Evolutionary conservation across 805 yeast genomes (phyloP).

Genomic region (Priceomyces melissophilus): DNA sequence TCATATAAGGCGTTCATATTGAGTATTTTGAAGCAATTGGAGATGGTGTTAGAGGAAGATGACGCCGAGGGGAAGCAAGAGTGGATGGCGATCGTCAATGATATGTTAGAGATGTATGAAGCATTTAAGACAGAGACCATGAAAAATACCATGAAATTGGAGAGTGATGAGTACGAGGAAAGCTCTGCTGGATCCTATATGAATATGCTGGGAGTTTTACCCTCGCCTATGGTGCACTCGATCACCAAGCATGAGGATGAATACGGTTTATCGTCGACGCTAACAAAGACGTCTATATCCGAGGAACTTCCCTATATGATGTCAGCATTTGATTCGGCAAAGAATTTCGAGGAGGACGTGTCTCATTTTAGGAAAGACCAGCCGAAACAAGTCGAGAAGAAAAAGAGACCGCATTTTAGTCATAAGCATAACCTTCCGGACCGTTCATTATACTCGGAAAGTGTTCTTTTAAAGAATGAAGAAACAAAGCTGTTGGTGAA

Average conservation of each 20-base stretch:
- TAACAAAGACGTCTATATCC: conserved; percentile 51
- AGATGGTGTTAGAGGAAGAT: conserved; percentile 48
- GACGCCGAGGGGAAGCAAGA: conserved; percentile 62
- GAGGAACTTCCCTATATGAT: conserved; percentile 65
- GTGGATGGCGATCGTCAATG: conserved; percentile 62
- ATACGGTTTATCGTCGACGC: conserved; percentile 25
- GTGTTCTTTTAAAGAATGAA: conserved; percentile 8
- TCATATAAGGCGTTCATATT: conserved; percentile 59
- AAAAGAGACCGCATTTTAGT: conserved; percentile 12
- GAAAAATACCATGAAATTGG: conserved; percentile 11
- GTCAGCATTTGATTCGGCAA: conserved; percentile 65
- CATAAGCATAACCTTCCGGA: conserved; percentile 30
- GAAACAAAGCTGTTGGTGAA: conserved; percentile 29
- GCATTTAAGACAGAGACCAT: conserved; percentile 39
- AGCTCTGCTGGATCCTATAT: background rate
- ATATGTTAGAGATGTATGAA: conserved; percentile 73
- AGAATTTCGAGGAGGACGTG: conserved; percentile 51
- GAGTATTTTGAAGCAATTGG: conserved; percentile 55
- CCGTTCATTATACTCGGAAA: conserved; percentile 31
- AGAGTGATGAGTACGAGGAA: conserved; percentile 2
- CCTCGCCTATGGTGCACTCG: conserved; percentile 38
- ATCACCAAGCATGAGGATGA: conserved; percentile 23
- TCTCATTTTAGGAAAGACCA: conserved; percentile 21
- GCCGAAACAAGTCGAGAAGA: conserved; percentile 1
- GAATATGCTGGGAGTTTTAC: too few relatives aligned